phyloP scores from a whole-genome alignment of 192 early-diverging fungal species.

The Backusella parvicylindrica region DNA sequence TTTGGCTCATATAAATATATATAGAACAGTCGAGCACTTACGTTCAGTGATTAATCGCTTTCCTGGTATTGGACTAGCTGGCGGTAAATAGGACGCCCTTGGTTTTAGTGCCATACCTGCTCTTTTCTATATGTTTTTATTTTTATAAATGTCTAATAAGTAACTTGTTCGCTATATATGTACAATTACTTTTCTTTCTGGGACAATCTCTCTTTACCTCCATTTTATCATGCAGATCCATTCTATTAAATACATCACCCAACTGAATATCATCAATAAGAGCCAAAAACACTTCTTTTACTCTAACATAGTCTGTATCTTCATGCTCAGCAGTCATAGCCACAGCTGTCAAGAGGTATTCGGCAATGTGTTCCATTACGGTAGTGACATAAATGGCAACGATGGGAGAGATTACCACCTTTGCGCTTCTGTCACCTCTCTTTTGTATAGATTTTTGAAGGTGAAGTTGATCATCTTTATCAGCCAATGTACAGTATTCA shows the following conservation, averaged over 20 bases:
- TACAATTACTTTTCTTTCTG: neutral
- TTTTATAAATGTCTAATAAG: neutral
- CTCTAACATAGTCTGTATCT: constrained; percentile 48
- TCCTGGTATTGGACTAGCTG: constrained; percentile 3
- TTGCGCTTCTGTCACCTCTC: neutral
- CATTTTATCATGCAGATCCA: constrained; percentile 36
- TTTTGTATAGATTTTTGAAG: constrained; percentile 14
- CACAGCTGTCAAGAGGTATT: constrained; percentile 46
- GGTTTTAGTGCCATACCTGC: neutral
- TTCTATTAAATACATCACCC: constrained; percentile 43
- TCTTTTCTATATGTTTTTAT: constrained; percentile 9
- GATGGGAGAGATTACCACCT: constrained; percentile 30
- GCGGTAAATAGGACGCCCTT: neutral
- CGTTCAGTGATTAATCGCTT: neutral
- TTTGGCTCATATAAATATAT: neutral
- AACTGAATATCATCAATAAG: constrained; percentile 52
- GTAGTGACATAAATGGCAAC: constrained; percentile 60
- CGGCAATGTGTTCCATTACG: constrained; percentile 56
- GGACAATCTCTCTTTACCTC: too few relatives aligned
- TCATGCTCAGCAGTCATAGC: constrained; percentile 48
- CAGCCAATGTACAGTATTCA: constrained; percentile 52
- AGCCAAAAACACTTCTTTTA: constrained; percentile 47
- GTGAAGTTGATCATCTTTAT: constrained; percentile 30
- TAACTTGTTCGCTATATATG: neutral
- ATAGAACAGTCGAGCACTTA: neutral